Evolutionary conservation across 108 stramenopile species (phyloP).

Genomic region (Nitzschia sp.): DNA sequence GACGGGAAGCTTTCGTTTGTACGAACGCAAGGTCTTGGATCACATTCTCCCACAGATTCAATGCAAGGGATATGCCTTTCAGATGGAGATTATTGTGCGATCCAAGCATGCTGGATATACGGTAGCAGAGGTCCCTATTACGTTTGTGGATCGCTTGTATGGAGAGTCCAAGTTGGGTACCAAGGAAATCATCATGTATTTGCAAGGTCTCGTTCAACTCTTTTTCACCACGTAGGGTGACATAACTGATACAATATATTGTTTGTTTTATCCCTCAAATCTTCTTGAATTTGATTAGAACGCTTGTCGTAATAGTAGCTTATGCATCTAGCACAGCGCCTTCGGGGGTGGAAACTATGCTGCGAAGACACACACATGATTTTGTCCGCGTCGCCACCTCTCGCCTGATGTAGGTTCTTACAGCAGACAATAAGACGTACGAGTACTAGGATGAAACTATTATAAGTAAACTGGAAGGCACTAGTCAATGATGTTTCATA

Average conservation of each 20-base stretch:
- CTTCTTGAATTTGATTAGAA: slow-evolving; percentile 40
- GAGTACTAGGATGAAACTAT: no score
- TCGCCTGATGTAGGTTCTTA: no score
- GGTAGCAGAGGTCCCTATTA: slow-evolving; percentile 93
- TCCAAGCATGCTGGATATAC: slow-evolving; percentile 77
- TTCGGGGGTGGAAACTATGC: no score
- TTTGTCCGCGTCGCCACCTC: no score
- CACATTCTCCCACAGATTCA: slow-evolving; percentile 80
- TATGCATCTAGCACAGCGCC: no score
- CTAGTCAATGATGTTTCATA: no score
- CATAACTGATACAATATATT: background rate
- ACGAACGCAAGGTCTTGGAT: slow-evolving; percentile 84
- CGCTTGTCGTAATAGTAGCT: no score
- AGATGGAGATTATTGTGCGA: slow-evolving; percentile 97
- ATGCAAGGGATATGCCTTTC: slow-evolving; percentile 96
- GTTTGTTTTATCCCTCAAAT: background rate
- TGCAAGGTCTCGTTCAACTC: slow-evolving; percentile 85
- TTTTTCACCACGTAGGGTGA: slow-evolving; percentile 85
- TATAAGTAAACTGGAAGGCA: no score
- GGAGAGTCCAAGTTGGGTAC: slow-evolving; percentile 97
- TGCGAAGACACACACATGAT: no score
- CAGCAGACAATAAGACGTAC: no score
- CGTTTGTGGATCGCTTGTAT: slow-evolving; percentile 97
- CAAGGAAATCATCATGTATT: slow-evolving; percentile 91
- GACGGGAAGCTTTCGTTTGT: slow-evolving; percentile 95